Evolutionary conservation across 495 filamentous ascomycete species (phyloP).

Genomic region (Penicillium lagena): DNA sequence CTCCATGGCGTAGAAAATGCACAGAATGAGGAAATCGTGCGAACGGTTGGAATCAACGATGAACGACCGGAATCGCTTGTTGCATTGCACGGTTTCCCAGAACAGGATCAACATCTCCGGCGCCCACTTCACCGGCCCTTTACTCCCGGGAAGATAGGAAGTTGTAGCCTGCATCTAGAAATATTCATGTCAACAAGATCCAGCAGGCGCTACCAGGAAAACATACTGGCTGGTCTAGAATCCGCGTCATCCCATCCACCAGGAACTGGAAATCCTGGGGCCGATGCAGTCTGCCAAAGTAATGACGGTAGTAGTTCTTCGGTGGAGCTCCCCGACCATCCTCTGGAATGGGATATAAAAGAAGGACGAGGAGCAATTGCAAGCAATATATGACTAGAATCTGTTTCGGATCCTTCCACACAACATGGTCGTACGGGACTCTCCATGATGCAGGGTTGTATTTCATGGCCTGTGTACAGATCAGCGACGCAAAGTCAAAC

Average conservation of each 20-base stretch:
- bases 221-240: slow-evolving; percentile 78
- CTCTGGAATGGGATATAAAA: slow-evolving; percentile 90
- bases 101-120: slow-evolving; percentile 97
- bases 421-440: slow-evolving; percentile 89
- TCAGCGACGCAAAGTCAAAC: background rate
- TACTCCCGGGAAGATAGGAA: slow-evolving; percentile 85
- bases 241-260: slow-evolving; percentile 89
- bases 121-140: slow-evolving; percentile 76
- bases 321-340: slow-evolving; percentile 50
- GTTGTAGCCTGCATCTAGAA: slow-evolving; percentile 70
- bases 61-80: slow-evolving; percentile 94
- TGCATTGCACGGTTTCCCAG: slow-evolving; percentile 96
- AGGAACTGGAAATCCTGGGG: slow-evolving; percentile 98
- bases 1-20: slow-evolving; percentile 88
- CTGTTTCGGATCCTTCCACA: slow-evolving; percentile 91
- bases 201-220: background rate
- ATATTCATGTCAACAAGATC: background rate
- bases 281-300: slow-evolving; percentile 83
- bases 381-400: slow-evolving; percentile 86
- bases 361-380: slow-evolving; percentile 79
- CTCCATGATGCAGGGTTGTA: slow-evolving; percentile 95
- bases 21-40: slow-evolving; percentile 86
- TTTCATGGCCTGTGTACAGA: slow-evolving; percentile 67
- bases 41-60: slow-evolving; percentile 93
- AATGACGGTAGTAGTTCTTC: slow-evolving; percentile 92